These are phyloP conservation scores for Tricholoma hemisulphureum DNA, from an alignment of 768 basidiomycete genomes.

Conservation along the genomic window DNA sequence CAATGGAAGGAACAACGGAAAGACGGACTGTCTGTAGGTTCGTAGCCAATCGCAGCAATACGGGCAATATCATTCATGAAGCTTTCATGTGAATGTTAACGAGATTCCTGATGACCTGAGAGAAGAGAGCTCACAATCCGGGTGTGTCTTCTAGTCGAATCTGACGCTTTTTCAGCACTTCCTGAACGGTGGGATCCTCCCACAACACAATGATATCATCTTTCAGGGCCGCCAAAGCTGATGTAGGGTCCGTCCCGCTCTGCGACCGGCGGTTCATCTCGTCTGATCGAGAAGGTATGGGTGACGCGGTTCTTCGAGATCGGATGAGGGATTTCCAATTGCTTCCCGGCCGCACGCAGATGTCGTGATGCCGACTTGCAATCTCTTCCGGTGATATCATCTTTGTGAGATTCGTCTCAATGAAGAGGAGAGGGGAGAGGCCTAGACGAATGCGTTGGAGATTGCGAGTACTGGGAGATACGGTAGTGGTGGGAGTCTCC, in stretches of 20 bases:
- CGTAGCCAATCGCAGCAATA: slow-evolving; percentile 53
- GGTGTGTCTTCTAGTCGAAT: slow-evolving; percentile 59
- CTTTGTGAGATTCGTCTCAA: slow-evolving; percentile 52
- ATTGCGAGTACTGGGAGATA: slow-evolving; percentile 22
- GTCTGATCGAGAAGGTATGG: neutral
- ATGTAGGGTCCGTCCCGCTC: slow-evolving; percentile 42
- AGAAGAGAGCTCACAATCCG: slow-evolving; percentile 58
- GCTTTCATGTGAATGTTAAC: slow-evolving; percentile 32
- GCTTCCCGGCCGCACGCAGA: slow-evolving; percentile 55
- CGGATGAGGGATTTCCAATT: slow-evolving; percentile 55
- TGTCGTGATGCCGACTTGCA: slow-evolving; percentile 28
- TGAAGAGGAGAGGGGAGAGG: slow-evolving; percentile 49
- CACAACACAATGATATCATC: slow-evolving; percentile 65
- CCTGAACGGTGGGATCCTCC: slow-evolving; percentile 54
- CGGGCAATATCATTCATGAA: slow-evolving; percentile 71
- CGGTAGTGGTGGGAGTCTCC: slow-evolving; percentile 22
- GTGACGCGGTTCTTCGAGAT: slow-evolving; percentile 3
- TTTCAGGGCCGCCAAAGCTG: slow-evolving; percentile 49
- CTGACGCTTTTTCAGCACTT: slow-evolving; percentile 47
- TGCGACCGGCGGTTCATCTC: slow-evolving; percentile 19
- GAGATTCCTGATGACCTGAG: neutral
- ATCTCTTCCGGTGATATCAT: slow-evolving; percentile 47
- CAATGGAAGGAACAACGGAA: slow-evolving; percentile 2
- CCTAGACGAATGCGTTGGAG: slow-evolving; percentile 35
- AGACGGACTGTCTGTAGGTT: slow-evolving; percentile 62